Percentiles rank a stretch among this genome's conserved stretches.
Evolutionary conservation across 179 eudicot species (phyloP).

Genomic region (Heliamphora pulchella): DNA sequence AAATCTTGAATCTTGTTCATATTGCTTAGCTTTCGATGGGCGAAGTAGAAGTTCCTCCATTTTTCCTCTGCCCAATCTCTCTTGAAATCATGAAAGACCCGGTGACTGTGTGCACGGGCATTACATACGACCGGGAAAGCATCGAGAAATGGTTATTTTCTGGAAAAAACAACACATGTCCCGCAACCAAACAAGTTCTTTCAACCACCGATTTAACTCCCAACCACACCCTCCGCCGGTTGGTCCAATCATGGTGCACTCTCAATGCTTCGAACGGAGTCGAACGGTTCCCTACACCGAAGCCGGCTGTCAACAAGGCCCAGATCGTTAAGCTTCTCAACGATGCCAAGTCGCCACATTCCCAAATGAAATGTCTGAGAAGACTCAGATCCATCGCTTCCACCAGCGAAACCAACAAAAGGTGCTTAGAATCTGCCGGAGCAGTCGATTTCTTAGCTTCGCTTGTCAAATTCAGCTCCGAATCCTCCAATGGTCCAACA

Average conservation of each 20-base stretch:
- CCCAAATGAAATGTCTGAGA: neutral
- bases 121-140: slow-evolving; percentile 43
- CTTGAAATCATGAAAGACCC: slow-evolving; percentile 49
- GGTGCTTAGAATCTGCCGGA: neutral
- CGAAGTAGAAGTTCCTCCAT: slow-evolving; percentile 35
- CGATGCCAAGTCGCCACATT: neutral
- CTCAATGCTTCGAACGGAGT: slow-evolving; percentile 8
- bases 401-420: neutral
- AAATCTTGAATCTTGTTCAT: no score
- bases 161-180: slow-evolving; percentile 23
- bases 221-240: slow-evolving; percentile 18
- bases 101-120: slow-evolving; percentile 38
- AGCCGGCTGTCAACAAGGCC: neutral
- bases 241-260: slow-evolving; percentile 17
- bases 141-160: slow-evolving; percentile 40
- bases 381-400: neutral
- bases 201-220: neutral
- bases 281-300: slow-evolving; percentile 12
- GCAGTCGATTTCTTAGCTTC: slow-evolving; percentile 13
- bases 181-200: slow-evolving; percentile 30
- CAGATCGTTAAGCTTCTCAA: slow-evolving; percentile 1
- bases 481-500: neutral
- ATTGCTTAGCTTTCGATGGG: neutral
- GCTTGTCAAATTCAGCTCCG: neutral
- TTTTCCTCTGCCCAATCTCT: slow-evolving; percentile 46